Percentiles rank a stretch among this genome's conserved stretches.
Conservation (phyloP, 163 green algal genomes). For the Scenedesmus sp. region DNA sequence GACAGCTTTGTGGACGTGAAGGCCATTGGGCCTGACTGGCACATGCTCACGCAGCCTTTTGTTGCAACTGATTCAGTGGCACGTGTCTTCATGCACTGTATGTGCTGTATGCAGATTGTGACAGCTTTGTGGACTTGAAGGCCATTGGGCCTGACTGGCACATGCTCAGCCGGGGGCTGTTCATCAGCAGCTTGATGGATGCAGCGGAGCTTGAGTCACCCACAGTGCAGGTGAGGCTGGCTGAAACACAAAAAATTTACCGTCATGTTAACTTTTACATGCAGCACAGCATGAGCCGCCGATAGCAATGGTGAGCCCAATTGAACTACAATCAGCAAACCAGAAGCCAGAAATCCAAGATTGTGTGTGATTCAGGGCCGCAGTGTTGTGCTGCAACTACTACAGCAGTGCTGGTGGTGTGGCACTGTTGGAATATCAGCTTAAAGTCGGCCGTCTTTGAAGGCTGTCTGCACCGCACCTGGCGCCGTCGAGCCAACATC, state of each 20-base stretch:
- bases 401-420: not conserved
- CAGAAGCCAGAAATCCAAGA: too few relatives aligned
- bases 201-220: not conserved
- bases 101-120: not conserved
- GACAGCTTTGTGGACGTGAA: not conserved
- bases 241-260: too few relatives aligned
- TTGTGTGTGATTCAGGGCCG: too few relatives aligned
- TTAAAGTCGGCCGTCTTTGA: too few relatives aligned
- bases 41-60: not conserved
- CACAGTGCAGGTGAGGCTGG: not conserved
- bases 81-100: too few relatives aligned
- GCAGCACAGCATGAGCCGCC: too few relatives aligned
- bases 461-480: too few relatives aligned
- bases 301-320: too few relatives aligned
- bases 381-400: not conserved
- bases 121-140: not conserved
- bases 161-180: not conserved
- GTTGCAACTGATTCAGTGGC: not conserved
- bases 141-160: not conserved
- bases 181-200: slow-evolving; percentile 6
- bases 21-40: not conserved
- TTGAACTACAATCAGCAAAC: too few relatives aligned
- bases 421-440: not conserved
- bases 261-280: too few relatives aligned
- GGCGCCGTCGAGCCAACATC: too few relatives aligned